Base-by-base conservation (phyloP, 768 basidiomycete genomes). In the Russula virescens region DNA sequence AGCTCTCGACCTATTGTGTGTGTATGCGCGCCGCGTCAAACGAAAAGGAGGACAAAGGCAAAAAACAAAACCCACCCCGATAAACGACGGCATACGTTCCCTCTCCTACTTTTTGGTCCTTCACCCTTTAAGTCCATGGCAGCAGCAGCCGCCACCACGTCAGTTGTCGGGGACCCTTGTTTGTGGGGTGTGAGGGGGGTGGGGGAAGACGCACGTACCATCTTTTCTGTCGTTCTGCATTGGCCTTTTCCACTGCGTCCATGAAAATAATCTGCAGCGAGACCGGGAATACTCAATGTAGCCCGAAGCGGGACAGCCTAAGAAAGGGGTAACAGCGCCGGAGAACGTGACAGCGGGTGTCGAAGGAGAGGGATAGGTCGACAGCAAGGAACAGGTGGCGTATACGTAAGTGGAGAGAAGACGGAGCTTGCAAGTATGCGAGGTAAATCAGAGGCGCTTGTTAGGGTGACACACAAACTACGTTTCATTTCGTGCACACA, bases 41-140 rank as follows among this genome's bases (percentile, higher is more conserved):
- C 18, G 18, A 13, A 3, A 18, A 5, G 18, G 16, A 19, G 19
- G 3, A 43, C 11, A 18, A 43, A 11, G 10, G 38, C 6, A 38
- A 11, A 7, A 46, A 31, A 49, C 38, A 28, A 31, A 0, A 73
- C 77, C 64, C 50, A 88, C 94, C 94, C 85, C 85, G 82, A 75
- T 96, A 98, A 2, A 98, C 94, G 49, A 95, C 94, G 56, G 96
- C 95, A 73, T 94, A 99, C 16, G 95, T 89, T 74, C 97, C 97
- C 73, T 92, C 90, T 68, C 90, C 90, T 59, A 91, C 82, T 72
- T 92, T 92, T 69, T 81, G 82, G 70, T 89, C 89, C 70, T 92
- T 92, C 16, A 79, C 78, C 90, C 90, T 91, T 54, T 45, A 5
- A 10, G 23, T 60, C 34, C 14, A 45, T 11, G 2, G 38, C 42